These are phyloP conservation scores for Microbotryum silenes-acaulis DNA, from an alignment of 1,284 basidiomycete genomes.

Conservation along the genomic window DNA sequence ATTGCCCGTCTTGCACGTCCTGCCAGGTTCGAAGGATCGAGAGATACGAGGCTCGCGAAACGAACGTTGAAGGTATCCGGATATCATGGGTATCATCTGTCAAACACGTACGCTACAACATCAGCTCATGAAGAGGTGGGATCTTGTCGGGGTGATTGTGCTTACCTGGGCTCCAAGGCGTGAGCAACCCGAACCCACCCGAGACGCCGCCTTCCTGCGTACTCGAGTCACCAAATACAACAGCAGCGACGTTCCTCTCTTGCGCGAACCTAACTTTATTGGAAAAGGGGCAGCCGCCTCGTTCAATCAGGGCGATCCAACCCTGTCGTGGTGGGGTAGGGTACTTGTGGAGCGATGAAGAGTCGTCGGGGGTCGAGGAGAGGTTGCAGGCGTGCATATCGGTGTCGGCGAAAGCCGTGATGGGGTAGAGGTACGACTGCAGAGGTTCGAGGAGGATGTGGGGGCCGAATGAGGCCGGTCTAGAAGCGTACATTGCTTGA, in stretches of 20 bases:
- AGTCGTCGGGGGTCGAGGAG: background rate
- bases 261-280: constrained; percentile 77
- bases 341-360: background rate
- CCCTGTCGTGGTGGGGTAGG: constrained; percentile 47
- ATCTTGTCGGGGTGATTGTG: background rate
- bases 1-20: constrained; percentile 13
- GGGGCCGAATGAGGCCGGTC: constrained; percentile 62
- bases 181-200: constrained; percentile 34
- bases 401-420: constrained; percentile 62
- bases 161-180: constrained; percentile 30
- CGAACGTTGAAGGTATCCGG: constrained; percentile 45
- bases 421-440: constrained; percentile 64
- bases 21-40: constrained; percentile 36
- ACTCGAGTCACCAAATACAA: constrained; percentile 70
- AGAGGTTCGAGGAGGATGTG: constrained; percentile 58
- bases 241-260: constrained; percentile 68
- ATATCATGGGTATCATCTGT: constrained; percentile 44
- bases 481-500: constrained; percentile 46
- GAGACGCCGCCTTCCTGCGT: constrained; percentile 44
- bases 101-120: too few relatives aligned
- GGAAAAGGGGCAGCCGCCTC: constrained; percentile 78
- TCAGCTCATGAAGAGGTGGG: background rate
- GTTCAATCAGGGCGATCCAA: constrained; percentile 78
- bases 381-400: constrained; percentile 29
- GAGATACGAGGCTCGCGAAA: constrained; percentile 44